Conservation (phyloP, 495 filamentous ascomycete species). For the Geoglossum glabrum region DNA sequence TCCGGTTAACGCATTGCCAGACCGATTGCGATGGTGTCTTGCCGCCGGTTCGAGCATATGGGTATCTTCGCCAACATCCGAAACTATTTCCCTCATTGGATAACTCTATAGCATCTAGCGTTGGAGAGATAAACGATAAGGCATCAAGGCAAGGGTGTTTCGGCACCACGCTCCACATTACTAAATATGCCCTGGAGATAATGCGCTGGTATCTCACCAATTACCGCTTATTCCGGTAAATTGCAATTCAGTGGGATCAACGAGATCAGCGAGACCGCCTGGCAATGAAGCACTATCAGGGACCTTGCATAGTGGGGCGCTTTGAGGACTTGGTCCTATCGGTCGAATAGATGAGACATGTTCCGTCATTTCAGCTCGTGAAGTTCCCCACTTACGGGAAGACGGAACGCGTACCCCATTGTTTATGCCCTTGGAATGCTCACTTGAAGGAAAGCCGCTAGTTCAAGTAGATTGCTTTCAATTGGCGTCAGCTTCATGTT, state of each 20-base stretch:
- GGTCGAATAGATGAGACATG: not conserved
- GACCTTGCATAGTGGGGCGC: not conserved
- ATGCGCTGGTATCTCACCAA: not conserved
- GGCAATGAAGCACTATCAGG: not conserved
- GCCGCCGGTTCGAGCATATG: no score
- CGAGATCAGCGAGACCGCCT: not conserved
- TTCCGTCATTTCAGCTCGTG: not conserved
- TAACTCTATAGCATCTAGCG: not conserved
- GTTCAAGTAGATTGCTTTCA: not conserved
- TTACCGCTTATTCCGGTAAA: not conserved
- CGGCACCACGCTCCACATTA: not conserved
- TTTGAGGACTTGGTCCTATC: not conserved
- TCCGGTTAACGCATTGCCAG: not conserved
- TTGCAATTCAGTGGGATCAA: not conserved
- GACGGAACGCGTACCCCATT: not conserved
- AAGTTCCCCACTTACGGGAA: not conserved
- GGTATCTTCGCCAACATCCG: no score
- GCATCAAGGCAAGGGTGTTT: not conserved
- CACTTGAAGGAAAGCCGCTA: not conserved
- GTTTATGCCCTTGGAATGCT: not conserved
- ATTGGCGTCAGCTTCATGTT: conserved; percentile 4
- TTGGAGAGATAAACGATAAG: not conserved
- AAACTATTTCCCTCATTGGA: not conserved
- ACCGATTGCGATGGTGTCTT: not conserved
- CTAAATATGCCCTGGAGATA: not conserved